phyloP scores from a whole-genome alignment of 23 red algal species.

The Chondrus crispus region DNA sequence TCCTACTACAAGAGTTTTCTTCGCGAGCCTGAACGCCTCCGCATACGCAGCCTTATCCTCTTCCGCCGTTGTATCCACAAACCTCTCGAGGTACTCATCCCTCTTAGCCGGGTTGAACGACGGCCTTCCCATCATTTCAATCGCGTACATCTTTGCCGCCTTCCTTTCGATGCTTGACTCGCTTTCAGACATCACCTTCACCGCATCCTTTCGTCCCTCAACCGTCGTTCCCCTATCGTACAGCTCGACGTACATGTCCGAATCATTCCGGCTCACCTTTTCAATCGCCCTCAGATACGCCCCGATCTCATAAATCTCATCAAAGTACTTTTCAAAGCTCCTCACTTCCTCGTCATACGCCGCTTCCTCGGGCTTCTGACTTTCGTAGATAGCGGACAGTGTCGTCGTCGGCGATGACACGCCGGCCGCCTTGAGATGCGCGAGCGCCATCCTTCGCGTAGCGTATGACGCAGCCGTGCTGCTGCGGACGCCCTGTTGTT shows the following conservation, averaged over 20 bases:
- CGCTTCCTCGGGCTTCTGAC: not conserved
- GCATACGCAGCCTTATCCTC: not conserved
- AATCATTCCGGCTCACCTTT: not conserved
- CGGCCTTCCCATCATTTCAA: not conserved
- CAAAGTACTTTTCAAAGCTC: not conserved
- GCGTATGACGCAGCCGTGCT: not conserved
- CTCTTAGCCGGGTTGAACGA: not conserved
- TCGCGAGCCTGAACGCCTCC: conserved; percentile 19
- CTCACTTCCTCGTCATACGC: not conserved
- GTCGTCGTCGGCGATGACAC: not conserved
- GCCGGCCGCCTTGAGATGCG: conserved; percentile 41
- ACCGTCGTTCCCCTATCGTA: conserved; percentile 14
- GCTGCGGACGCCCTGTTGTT: conserved; percentile 46
- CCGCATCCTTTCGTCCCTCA: not conserved
- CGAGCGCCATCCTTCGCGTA: conserved; percentile 30
- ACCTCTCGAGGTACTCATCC: conserved; percentile 23
- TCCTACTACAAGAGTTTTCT: too few species aligned
- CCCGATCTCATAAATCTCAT: conserved; percentile 13
- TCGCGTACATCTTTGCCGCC: not conserved
- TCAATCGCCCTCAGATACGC: conserved; percentile 16
- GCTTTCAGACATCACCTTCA: conserved; percentile 3
- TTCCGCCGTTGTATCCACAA: conserved; percentile 23
- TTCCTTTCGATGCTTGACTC: not conserved
- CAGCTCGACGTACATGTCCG: not conserved
- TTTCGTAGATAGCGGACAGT: conserved; percentile 29